Base-by-base conservation (phyloP, 2,329 filamentous ascomycete species). In the Aspergillus piperis region DNA sequence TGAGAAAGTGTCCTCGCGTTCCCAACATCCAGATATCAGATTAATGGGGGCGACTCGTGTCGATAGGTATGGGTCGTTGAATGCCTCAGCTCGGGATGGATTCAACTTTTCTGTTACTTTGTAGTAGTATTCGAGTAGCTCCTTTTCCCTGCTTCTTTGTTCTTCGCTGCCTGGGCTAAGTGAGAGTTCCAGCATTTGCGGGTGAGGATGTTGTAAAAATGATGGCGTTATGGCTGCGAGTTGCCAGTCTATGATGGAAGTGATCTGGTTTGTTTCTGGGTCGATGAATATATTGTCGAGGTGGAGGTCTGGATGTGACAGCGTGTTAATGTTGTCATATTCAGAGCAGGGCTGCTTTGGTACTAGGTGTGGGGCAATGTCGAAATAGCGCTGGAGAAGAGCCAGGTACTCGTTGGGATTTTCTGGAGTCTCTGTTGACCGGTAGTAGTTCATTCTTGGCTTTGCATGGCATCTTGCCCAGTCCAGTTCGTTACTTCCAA, bases 231-330 rank as follows among this genome's bases (percentile, higher is more conserved):
- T 49, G 36, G 52, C 49, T 21, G 49, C 54, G 2, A 27, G 50
- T 51, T 68, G 66, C 64, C 66, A 68, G 52, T 65, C 63, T 15
- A 65, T 67, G 3, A 62, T 62, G 6, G 2, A 30, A 19, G 48
- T 60, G 38, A 57, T 57, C 8, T 52, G 23, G 47, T 47, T 44
- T n/a, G 58, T 60, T 25, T 17, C 19, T 4, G 53, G 58, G 41
- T 60, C 53, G 30, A 60, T 23, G 21, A 57, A 60, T 1, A 60
- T 49, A 21, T 60, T 60, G 38, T 60, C 58, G 44, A 60, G 58
- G 27, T 53, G 58, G 11, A 60, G 15, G 13, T 60, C 38, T 17
- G 58, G 58, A 27, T 60, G 53, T 15, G 32, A 60, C 8, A 60
- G 8, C 1, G 36, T 57, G 13, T 51, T 56, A 10, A 32, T 32